Evolutionary conservation across 2,329 filamentous ascomycete genomes (phyloP).

Genomic region (Talaromyces sp.): DNA sequence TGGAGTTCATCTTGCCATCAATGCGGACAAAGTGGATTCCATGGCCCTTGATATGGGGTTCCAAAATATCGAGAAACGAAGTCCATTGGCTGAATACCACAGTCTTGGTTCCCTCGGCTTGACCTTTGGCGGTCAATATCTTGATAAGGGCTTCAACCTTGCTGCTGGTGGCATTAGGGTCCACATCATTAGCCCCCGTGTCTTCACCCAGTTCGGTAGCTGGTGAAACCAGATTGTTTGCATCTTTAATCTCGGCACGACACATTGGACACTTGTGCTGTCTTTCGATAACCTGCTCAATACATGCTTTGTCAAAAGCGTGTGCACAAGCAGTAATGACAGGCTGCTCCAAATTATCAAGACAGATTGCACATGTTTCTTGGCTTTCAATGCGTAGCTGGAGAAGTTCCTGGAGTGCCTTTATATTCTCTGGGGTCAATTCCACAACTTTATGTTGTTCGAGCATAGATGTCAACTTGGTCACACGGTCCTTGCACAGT

Average conservation of each 20-base stretch:
- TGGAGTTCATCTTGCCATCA: slow-evolving; percentile 70
- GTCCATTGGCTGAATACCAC: slow-evolving; percentile 82
- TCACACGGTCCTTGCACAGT: slow-evolving; percentile 69
- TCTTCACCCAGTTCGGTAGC: slow-evolving; percentile 52
- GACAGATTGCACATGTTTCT: slow-evolving; percentile 78
- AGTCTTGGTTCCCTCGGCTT: slow-evolving; percentile 63
- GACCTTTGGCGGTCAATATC: slow-evolving; percentile 66
- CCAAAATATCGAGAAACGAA: slow-evolving; percentile 69
- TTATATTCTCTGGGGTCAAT: slow-evolving; percentile 66
- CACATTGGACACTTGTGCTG: slow-evolving; percentile 85
- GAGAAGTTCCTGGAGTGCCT: slow-evolving; percentile 68
- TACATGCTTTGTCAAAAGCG: slow-evolving; percentile 69
- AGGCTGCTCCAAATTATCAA: slow-evolving; percentile 65
- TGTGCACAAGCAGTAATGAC: slow-evolving; percentile 85
- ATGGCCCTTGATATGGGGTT: slow-evolving; percentile 59
- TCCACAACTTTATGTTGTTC: slow-evolving; percentile 63
- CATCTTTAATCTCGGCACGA: slow-evolving; percentile 60
- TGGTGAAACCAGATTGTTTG: slow-evolving; percentile 61
- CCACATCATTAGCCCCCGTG: slow-evolving; percentile 47
- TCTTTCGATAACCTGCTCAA: slow-evolving; percentile 65
- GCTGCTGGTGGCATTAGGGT: slow-evolving; percentile 65
- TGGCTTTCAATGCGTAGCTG: slow-evolving; percentile 72
- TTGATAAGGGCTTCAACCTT: slow-evolving; percentile 77
- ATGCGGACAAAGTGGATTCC: slow-evolving; percentile 65
- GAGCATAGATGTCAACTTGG: slow-evolving; percentile 64